These are phyloP conservation scores for Colletotrichum tropicale DNA, from an alignment of 2,329 filamentous ascomycete genomes.

Conservation along the genomic window DNA sequence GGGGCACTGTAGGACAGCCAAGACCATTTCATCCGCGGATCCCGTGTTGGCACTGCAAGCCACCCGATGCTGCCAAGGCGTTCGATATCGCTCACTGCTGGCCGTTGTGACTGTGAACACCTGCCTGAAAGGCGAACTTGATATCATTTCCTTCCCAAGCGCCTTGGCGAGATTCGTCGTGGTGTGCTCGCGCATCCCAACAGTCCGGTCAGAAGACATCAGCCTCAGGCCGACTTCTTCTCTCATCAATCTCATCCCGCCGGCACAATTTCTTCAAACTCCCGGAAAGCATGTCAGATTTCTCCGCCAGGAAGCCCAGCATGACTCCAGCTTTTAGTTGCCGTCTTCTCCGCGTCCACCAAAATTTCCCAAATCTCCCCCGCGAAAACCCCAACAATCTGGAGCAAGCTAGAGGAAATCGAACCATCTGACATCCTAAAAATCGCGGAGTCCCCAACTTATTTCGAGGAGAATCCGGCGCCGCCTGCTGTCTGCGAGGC, in stretches of 20 bases:
- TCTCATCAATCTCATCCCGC: not conserved
- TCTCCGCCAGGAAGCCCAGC: not conserved
- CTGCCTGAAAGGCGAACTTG: not conserved
- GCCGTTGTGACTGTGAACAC: not conserved
- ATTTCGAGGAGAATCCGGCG: not conserved
- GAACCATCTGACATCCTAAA: not conserved
- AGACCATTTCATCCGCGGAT: not conserved
- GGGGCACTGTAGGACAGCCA: not conserved
- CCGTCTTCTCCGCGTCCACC: not conserved
- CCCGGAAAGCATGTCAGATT: not conserved
- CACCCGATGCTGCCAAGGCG: conserved; percentile 14
- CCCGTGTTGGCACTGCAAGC: conserved; percentile 16
- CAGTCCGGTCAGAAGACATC: not conserved
- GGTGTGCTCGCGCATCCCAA: not conserved
- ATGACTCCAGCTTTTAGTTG: not conserved
- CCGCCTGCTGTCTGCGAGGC: not conserved
- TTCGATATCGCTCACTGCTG: not conserved
- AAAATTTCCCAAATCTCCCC: not conserved
- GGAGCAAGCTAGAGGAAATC: not conserved
- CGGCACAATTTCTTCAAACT: not conserved
- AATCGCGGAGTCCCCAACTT: not conserved
- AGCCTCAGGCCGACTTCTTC: not conserved
- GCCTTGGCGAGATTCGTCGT: not conserved
- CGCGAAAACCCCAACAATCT: not conserved
- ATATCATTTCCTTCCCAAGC: not conserved